phyloP scores from a whole-genome alignment of 768 basidiomycete species.

The Russula emetica region DNA sequence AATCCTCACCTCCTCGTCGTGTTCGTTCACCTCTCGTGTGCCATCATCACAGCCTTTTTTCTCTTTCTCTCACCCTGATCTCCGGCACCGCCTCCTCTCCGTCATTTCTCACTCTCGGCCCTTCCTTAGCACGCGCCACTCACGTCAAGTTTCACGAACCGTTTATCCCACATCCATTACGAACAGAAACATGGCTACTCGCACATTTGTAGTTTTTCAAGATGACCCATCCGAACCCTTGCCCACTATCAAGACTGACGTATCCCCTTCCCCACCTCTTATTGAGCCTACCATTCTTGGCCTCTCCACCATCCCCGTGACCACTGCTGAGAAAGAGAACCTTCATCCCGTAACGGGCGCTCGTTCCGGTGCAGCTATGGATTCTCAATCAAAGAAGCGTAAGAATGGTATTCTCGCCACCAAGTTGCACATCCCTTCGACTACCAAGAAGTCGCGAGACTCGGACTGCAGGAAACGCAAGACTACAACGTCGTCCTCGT shows the following conservation, averaged over 20 bases:
- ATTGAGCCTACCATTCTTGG: slow-evolving; percentile 31
- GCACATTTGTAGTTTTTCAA: slow-evolving; percentile 62
- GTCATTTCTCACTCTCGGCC: slow-evolving; percentile 5
- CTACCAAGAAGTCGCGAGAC: slow-evolving; percentile 45
- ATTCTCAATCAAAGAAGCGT: slow-evolving; percentile 52
- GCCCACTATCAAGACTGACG: slow-evolving; percentile 33
- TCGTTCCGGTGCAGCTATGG: slow-evolving; percentile 42
- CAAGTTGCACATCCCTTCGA: slow-evolving; percentile 42
- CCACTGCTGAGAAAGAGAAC: slow-evolving; percentile 66
- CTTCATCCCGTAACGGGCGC: slow-evolving; percentile 70
- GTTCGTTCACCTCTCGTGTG: slow-evolving; percentile 22
- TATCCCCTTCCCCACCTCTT: slow-evolving; percentile 31
- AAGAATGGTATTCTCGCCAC: slow-evolving; percentile 55
- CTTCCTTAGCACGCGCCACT: slow-evolving; percentile 17
- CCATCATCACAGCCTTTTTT: slow-evolving; percentile 14
- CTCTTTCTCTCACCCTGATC: slow-evolving; percentile 13
- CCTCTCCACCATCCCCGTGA: slow-evolving; percentile 30
- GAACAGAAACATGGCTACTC: slow-evolving; percentile 45
- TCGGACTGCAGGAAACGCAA: slow-evolving; percentile 61
- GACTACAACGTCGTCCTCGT: slow-evolving; percentile 33
- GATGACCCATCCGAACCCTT: slow-evolving; percentile 44
- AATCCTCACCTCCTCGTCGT: slow-evolving; percentile 24
- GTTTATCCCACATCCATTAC: slow-evolving; percentile 18
- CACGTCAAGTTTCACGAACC: slow-evolving; percentile 24
- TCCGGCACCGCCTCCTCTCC: slow-evolving; percentile 23